These are phyloP conservation scores for Botrytis paeoniae DNA, from an alignment of 2,329 filamentous ascomycete genomes.

Conservation along the genomic window DNA sequence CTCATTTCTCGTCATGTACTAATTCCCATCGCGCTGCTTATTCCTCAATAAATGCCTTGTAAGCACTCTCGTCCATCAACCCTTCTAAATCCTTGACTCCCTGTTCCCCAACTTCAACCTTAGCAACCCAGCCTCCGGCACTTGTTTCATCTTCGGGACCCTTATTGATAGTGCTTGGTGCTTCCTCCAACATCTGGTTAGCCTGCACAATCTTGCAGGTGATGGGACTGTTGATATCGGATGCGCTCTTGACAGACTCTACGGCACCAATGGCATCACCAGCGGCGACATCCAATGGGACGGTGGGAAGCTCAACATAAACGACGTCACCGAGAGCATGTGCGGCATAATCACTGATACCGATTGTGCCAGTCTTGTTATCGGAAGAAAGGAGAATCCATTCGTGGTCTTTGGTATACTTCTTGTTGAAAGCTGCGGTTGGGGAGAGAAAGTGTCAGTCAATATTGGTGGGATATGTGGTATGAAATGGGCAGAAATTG, in stretches of 20 bases:
- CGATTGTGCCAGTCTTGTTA: conserved; percentile 75
- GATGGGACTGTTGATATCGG: conserved; percentile 90
- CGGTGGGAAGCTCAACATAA: conserved; percentile 86
- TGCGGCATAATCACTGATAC: conserved; percentile 89
- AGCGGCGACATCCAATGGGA: conserved; percentile 63
- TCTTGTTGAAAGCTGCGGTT: conserved; percentile 50
- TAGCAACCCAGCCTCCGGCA: conserved; percentile 87
- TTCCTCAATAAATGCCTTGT: conserved; percentile 65
- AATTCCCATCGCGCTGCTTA: background rate
- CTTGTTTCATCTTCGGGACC: conserved; percentile 74
- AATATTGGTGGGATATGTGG: background rate
- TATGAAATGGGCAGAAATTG: background rate
- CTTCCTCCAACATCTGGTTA: conserved; percentile 76
- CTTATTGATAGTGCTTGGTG: conserved; percentile 83
- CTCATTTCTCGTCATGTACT: background rate
- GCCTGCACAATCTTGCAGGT: conserved; percentile 70
- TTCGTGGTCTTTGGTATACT: conserved; percentile 96
- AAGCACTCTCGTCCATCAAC: conserved; percentile 75
- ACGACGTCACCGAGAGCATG: conserved; percentile 93
- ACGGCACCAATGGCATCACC: conserved; percentile 91
- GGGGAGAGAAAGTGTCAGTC: conserved; percentile 1
- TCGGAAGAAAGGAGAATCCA: conserved; percentile 89
- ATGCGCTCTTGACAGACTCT: conserved; percentile 98
- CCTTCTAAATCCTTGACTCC: conserved; percentile 65
- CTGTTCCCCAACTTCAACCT: conserved; percentile 71